These are phyloP conservation scores for Pelargonium citronellum DNA, from an alignment of 441 rosid genomes.

Conservation along the genomic window DNA sequence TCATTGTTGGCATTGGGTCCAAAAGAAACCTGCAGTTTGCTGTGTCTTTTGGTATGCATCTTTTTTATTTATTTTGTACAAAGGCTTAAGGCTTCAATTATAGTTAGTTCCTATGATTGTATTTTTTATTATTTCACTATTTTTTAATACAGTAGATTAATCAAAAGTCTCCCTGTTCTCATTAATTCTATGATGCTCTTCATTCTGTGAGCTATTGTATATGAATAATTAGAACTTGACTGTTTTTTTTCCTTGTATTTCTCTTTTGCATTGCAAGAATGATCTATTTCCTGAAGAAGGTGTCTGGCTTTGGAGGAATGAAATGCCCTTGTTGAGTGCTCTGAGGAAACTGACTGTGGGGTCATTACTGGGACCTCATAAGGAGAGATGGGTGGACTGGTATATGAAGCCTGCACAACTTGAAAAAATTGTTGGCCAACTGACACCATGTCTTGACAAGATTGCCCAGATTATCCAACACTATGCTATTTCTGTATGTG, in stretches of 20 bases:
- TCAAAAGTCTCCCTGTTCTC: neutral
- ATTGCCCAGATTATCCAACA: constrained; percentile 84
- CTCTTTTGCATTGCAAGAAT: constrained; percentile 52
- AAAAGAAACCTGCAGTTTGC: constrained; percentile 91
- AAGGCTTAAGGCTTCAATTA: neutral
- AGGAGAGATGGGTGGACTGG: constrained; percentile 84
- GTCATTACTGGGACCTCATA: constrained; percentile 73
- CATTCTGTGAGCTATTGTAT: neutral
- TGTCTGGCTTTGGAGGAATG: constrained; percentile 87
- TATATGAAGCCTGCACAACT: constrained; percentile 63
- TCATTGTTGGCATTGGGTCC: constrained; percentile 82
- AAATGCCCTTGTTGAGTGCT: constrained; percentile 85
- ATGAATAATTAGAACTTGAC: constrained; percentile 22
- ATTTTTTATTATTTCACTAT: constrained; percentile 4
- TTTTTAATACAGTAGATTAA: neutral
- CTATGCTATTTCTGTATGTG: constrained; percentile 86
- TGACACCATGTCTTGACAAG: constrained; percentile 78
- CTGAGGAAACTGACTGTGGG: constrained; percentile 80
- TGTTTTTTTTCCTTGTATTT: constrained; percentile 12
- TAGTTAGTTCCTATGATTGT: no score
- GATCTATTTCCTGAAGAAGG: constrained; percentile 91
- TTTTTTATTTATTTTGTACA: constrained; percentile 16
- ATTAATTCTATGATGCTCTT: constrained; percentile 6
- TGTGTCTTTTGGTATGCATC: constrained; percentile 77
- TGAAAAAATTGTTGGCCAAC: constrained; percentile 72